Conservation (phyloP, 2,329 filamentous ascomycete species). For the Pochonia chlamydosporia region DNA sequence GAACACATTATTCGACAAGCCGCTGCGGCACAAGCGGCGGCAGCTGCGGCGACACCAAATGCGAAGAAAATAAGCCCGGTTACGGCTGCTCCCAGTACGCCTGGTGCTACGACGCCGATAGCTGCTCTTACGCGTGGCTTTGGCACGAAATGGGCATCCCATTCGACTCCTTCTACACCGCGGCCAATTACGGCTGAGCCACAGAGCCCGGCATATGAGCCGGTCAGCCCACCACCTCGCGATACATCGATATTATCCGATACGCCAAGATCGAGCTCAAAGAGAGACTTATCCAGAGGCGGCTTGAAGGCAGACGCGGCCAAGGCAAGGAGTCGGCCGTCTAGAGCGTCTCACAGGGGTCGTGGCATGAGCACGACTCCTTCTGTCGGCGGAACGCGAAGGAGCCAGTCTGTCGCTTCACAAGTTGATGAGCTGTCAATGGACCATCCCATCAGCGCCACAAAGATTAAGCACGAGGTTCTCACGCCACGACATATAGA, state of each 20-base stretch:
- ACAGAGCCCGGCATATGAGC: slow-evolving; percentile 51
- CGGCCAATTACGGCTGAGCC: slow-evolving; percentile 29
- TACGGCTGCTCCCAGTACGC: slow-evolving; percentile 28
- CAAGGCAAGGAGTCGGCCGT: slow-evolving; percentile 29
- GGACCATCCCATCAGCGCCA: slow-evolving; percentile 33
- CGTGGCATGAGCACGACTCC: slow-evolving; percentile 29
- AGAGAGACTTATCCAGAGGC: slow-evolving; percentile 26
- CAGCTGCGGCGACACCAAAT: slow-evolving; percentile 23
- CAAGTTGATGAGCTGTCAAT: slow-evolving; percentile 42
- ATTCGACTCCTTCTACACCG: slow-evolving; percentile 54
- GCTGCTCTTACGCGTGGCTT: slow-evolving; percentile 26
- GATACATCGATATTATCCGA: slow-evolving; percentile 30
- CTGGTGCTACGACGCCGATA: slow-evolving; percentile 21
- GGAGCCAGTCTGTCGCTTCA: slow-evolving; percentile 41
- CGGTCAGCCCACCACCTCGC: slow-evolving; percentile 48
- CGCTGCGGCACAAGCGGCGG: slow-evolving; percentile 15
- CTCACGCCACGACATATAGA: slow-evolving; percentile 48
- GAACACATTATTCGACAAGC: slow-evolving; percentile 36
- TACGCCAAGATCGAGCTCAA: slow-evolving; percentile 20
- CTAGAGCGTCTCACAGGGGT: slow-evolving; percentile 29
- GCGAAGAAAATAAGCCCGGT: slow-evolving; percentile 25
- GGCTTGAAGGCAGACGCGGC: slow-evolving; percentile 17
- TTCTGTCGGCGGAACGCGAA: slow-evolving; percentile 26
- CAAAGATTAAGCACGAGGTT: slow-evolving; percentile 54
- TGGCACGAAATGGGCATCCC: slow-evolving; percentile 55